Base-by-base conservation (phyloP, 331 rosid genomes). In the Saraca asoca region DNA sequence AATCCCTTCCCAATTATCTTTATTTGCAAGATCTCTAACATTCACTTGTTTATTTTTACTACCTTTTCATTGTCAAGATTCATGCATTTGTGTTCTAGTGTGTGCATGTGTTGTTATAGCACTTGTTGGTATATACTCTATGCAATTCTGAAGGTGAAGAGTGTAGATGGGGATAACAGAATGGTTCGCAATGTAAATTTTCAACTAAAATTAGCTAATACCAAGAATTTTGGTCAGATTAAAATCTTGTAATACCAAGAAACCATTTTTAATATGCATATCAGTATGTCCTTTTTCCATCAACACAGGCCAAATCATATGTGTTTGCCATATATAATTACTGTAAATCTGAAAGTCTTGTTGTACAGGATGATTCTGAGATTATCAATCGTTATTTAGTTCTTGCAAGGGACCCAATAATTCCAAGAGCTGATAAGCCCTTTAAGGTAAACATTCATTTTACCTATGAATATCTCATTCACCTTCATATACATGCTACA, bases 371-470 rank as follows among this genome's bases (percentile, higher is more conserved):
- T 55, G 91, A 80, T 67, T 56, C 65, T 44, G 73, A 85, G 58
- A 80, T 72, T 41, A 68, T 85, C 64, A 69, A 77, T 58, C 88
- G 88, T 12, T 85, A 56, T 80, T 87, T 85, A 4, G 74, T 85
- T 42, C 91, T 82, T 69, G 91, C 88, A 12, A 80, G 86, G 82
- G 85, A 85, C 57, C 88, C 91, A 43, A 82, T 85, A 57, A 82
- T 85, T 50, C 80, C 88, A 5, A 78, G 78, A 78, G 18, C 81
- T 51, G 57, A 75, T 62, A 82, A 54, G 60, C 73, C 61, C 13
- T 85, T 61, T 35, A 85, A 82, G 81, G 88, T 82, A 61, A 71
- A 31, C 57, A 51, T 65, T 73, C 41, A 19, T 54, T 58, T 42
- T 39, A 68, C 14, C 19, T 19, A 12, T 69, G n/a, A n/a, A n/a